Evolutionary conservation across 306 rosid species (phyloP).

Genomic region (Betula pendula): DNA sequence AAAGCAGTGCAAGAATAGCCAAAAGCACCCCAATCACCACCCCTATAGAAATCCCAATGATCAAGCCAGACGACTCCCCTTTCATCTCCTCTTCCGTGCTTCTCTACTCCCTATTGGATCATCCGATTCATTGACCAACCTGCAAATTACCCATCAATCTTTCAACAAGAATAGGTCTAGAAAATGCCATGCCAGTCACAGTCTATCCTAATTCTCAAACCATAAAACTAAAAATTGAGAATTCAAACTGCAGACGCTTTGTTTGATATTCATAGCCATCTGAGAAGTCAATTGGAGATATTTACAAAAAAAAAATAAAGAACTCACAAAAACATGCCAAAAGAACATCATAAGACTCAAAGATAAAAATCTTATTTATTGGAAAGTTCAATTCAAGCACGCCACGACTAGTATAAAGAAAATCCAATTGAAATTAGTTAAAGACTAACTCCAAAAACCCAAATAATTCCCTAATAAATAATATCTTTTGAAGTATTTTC

Average conservation of each 20-base stretch:
- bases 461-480: neutral
- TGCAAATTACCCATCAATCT: conserved; percentile 34
- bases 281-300: conserved; percentile 27
- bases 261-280: conserved; percentile 35
- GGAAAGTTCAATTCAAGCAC: neutral
- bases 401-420: neutral
- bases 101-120: conserved; percentile 38
- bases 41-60: conserved; percentile 89
- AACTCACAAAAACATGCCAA: neutral
- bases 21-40: conserved; percentile 86
- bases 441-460: neutral
- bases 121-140: conserved; percentile 58
- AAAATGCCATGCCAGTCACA: neutral
- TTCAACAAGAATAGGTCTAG: conserved; percentile 23
- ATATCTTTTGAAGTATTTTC: neutral
- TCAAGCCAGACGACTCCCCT: conserved; percentile 80
- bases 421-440: neutral
- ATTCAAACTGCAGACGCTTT: conserved; percentile 38
- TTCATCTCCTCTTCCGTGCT: conserved; percentile 54
- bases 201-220: conserved; percentile 13
- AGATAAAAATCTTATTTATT: conserved; percentile 6
- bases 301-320: conserved; percentile 1
- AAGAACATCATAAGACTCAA: conserved; percentile 6
- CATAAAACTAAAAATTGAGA: conserved; percentile 22
- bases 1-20: conserved; percentile 77